Evolutionary conservation across 306 rosid species (phyloP), one percentile per base, ranked within the genome.

Genomic region (Vicia villosa): DNA sequence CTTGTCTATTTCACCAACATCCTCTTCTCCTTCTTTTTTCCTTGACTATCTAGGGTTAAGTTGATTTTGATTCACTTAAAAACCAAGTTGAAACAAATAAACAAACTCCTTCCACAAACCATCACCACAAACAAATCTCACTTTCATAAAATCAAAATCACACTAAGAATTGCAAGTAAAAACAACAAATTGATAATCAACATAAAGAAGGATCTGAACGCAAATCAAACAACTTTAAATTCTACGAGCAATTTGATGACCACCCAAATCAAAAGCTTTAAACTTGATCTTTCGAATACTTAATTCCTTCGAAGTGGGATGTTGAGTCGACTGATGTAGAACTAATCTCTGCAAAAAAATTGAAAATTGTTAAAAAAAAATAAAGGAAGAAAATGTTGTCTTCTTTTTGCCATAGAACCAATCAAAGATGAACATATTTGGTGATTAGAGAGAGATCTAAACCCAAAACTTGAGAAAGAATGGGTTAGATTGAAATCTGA

Each of bases 231-330:
- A 21, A 90, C 96, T 91, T 87, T 85, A 90, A 70, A 89, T 93
- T 81, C 96, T 80, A 37, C 96, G 93, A 77, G 96, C 93, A 76
- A 89, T 83, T 79, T 85, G 91, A 55, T 87, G 96, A 6, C 96
- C 96, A 28, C 96, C 96, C 91, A 90, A 86, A 87, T 90, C 96
- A 64, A 90, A 90, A 66, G 96, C 96, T 70, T 90, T 90, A 75
- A 90, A 90, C 82, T 90, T 90, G 76, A 90, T 90, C 80, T 77
- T 70, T 79, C 96, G 94, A 42, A 90, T 90, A 82, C 91, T 87
- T 81, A 90, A 68, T 79, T 90, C 96, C 84, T 90, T 94, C 4
- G 94, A 90, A 55, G 94, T 90, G 66, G 94, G 96, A 54, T 90
- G 83, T 74, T 90, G 96, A 66, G 94, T 87, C 49, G 96, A 94